phyloP scores from a whole-genome alignment of 2,329 filamentous ascomycete genomes.

The Domatiomyces globalis region DNA sequence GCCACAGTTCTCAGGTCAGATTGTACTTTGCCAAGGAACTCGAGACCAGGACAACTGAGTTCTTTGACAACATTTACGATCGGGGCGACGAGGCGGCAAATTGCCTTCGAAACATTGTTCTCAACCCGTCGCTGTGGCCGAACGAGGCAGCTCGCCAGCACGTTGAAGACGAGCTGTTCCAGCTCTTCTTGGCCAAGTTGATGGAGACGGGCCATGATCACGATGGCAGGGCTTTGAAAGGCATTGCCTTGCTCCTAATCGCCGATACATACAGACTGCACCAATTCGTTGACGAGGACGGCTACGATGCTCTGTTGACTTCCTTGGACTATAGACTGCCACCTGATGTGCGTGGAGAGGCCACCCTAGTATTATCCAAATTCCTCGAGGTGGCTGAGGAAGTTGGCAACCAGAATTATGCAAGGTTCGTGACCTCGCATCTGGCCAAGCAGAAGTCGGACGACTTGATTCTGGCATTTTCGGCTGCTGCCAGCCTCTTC shows the following conservation, averaged over 20 bases:
- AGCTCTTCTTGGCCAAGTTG: constrained; percentile 66
- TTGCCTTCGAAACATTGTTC: constrained; percentile 32
- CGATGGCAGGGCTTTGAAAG: constrained; percentile 46
- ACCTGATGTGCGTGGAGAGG: constrained; percentile 60
- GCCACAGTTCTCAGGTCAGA: constrained; percentile 30
- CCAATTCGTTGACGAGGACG: constrained; percentile 48
- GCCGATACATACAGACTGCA: constrained; percentile 38
- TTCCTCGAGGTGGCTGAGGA: constrained; percentile 66
- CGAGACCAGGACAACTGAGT: constrained; percentile 31
- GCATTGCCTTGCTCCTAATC: constrained; percentile 44
- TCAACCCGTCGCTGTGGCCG: constrained; percentile 33
- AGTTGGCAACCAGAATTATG: constrained; percentile 54
- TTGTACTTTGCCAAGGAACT: constrained; percentile 30
- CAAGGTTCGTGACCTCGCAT: constrained; percentile 58
- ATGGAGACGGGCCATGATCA: constrained; percentile 79
- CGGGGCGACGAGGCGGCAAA: constrained; percentile 34
- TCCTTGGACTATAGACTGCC: constrained; percentile 75
- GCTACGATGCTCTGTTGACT: constrained; percentile 70
- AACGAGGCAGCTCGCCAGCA: constrained; percentile 28
- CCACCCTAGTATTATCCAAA: constrained; percentile 66
- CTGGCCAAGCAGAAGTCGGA: constrained; percentile 66
- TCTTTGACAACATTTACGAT: constrained; percentile 36
- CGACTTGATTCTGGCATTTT: constrained; percentile 82
- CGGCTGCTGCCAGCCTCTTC: constrained; percentile 77
- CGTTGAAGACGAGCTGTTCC: constrained; percentile 35